These are phyloP conservation scores for Corynascus novoguineensis DNA, from an alignment of 495 filamentous ascomycete genomes.

Conservation along the genomic window DNA sequence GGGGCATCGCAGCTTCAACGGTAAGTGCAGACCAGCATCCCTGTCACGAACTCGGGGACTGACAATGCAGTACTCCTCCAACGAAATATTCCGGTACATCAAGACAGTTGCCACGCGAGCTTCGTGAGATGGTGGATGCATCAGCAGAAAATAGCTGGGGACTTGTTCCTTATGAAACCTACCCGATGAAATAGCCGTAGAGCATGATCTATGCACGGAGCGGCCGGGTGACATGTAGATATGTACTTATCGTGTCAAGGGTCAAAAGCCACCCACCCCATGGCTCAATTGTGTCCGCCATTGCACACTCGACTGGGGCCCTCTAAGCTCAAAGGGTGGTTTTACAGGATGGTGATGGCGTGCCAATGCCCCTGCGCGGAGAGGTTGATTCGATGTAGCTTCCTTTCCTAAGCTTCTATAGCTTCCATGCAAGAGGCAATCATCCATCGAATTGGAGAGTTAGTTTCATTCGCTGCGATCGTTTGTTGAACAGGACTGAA, in stretches of 20 bases:
- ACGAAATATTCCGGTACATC: conserved; percentile 30
- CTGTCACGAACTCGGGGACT: not conserved
- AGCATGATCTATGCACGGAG: no score
- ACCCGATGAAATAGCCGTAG: not conserved
- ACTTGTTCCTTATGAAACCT: not conserved
- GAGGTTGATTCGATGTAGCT: no score
- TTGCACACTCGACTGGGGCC: no score
- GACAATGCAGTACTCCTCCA: conserved; percentile 38
- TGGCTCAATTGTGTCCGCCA: not conserved
- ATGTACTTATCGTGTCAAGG: no score
- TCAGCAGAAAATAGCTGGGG: not conserved
- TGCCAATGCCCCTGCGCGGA: no score
- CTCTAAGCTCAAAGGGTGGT: no score
- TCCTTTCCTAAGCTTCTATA: no score
- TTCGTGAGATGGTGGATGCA: not conserved
- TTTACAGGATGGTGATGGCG: no score
- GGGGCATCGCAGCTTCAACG: conserved; percentile 58
- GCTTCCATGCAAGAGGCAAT: no score
- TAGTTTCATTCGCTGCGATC: no score
- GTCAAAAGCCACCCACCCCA: not conserved
- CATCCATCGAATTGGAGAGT: no score
- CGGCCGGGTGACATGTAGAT: not conserved
- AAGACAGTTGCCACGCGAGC: not conserved
- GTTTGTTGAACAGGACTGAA: no score
- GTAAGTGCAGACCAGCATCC: conserved; percentile 2